phyloP scores from a whole-genome alignment of 1,284 basidiomycete genomes.

The Fomitopsis betulina region DNA sequence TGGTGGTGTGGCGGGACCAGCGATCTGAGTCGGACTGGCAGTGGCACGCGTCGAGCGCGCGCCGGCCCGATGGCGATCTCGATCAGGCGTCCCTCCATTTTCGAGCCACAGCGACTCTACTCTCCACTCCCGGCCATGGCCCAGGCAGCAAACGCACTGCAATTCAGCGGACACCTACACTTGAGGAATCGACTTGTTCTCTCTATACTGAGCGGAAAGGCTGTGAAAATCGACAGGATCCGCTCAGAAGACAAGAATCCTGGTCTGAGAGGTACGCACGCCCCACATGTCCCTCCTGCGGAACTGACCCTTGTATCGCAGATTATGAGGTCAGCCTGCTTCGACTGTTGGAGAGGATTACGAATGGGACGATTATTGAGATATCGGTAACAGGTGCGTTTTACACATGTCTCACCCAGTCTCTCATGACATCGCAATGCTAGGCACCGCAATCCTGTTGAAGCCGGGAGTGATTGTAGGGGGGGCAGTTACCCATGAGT shows the following conservation, averaged over 20 bases:
- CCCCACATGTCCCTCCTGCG: neutral
- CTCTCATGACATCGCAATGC: neutral
- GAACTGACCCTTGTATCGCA: conserved; percentile 22
- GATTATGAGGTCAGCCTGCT: conserved; percentile 95
- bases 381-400: conserved; percentile 89
- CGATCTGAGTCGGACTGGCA: neutral
- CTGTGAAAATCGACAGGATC: conserved; percentile 86
- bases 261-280: conserved; percentile 73
- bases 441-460: conserved; percentile 86
- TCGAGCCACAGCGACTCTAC: neutral
- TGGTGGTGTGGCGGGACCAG: neutral
- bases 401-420: conserved; percentile 1
- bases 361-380: conserved; percentile 94
- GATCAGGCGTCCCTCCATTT: neutral
- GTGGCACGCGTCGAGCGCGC: neutral
- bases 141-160: conserved; percentile 37
- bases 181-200: conserved; percentile 85
- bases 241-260: conserved; percentile 91
- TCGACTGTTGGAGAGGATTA: conserved; percentile 86
- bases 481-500: conserved; percentile 81
- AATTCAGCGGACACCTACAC: conserved; percentile 79
- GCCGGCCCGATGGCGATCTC: conserved; percentile 4
- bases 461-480: conserved; percentile 93
- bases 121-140: conserved; percentile 31
- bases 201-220: conserved; percentile 83